Base-by-base conservation (phyloP, 768 basidiomycete species). In the Suillus subalutaceus region DNA sequence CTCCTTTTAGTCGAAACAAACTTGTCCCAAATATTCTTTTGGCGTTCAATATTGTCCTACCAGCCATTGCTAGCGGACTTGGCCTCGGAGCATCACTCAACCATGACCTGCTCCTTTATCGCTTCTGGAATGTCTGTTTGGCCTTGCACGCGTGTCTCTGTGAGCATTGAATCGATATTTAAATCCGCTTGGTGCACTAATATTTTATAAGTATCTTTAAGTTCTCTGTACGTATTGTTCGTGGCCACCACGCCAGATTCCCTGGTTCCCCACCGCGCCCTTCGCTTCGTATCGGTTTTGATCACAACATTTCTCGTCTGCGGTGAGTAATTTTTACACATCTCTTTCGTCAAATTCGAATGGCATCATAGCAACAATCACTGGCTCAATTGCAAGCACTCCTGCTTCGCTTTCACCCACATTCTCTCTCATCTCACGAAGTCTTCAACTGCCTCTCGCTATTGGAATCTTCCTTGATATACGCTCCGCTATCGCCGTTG, bases 381-480 rank as follows among this genome's bases (percentile, higher is more conserved):
- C 76, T 52, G 57, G 75, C 0, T 63, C 72, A 16, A 71, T 77
- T 26, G 68, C 72, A n/a, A 62, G 64, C 12, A 69, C 72, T 10
- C 75, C 76, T 30, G 53, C 53, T 62, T 66, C 77, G 46, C 68
- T 77, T n/a, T 61, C 77, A 18, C 67, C 69, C 26, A 53, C 65
- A 9, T 64, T 77, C 18, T 72, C 74, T n/a, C 63, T 73, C 16
- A 65, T 65, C 23, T 74, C 74, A 56, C 74, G 72, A 32, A 55
- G 58, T 12, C 63, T 71, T 58, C 60, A 75, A 7, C 63, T 77
- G 26, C 52, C 37, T 40, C 60, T 77, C 43, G 67, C 69, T 30
- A 56, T 67, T 3, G 50, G 64, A 38, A 58, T 67, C 7, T 52
- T 60, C n/a, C 13, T 66, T 63, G 58, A 67, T 16, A 65, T 67